A percentile compares a stretch with the other conserved stretches of the same genome.
Conservation (phyloP, 345 rosid genomes). For the Eutrema yunnanense region DNA sequence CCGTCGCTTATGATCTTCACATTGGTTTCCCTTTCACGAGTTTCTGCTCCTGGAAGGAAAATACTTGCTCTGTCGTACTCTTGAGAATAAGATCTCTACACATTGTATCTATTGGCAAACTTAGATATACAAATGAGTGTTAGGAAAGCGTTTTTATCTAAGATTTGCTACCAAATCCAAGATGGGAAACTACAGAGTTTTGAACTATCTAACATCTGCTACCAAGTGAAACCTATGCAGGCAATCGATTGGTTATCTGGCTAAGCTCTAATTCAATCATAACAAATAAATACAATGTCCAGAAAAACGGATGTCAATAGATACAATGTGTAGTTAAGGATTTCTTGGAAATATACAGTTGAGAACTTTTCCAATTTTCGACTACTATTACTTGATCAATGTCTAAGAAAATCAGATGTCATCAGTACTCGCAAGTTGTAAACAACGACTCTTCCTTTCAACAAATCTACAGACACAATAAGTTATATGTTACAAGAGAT, state of each 20-base stretch:
- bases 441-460: slow-evolving; percentile 26
- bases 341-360: neutral
- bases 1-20: slow-evolving; percentile 1
- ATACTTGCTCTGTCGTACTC: neutral
- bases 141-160: neutral
- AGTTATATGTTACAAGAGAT: slow-evolving; percentile 28
- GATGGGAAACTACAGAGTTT: neutral
- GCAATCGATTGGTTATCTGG: neutral
- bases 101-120: neutral
- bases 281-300: neutral
- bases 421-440: neutral
- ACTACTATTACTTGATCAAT: neutral
- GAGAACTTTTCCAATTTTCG: neutral
- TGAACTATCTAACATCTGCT: neutral
- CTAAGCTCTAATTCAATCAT: neutral
- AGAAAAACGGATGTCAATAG: neutral
- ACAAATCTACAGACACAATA: slow-evolving; percentile 24
- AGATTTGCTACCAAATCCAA: neutral
- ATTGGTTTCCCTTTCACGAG: slow-evolving; percentile 1
- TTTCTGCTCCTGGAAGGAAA: slow-evolving; percentile 1
- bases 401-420: neutral
- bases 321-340: too few relatives aligned
- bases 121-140: neutral
- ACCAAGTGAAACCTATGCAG: neutral
- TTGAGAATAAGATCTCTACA: neutral